Evolutionary conservation across 1,284 basidiomycete genomes (phyloP).

Genomic region (Tilletia indica): DNA sequence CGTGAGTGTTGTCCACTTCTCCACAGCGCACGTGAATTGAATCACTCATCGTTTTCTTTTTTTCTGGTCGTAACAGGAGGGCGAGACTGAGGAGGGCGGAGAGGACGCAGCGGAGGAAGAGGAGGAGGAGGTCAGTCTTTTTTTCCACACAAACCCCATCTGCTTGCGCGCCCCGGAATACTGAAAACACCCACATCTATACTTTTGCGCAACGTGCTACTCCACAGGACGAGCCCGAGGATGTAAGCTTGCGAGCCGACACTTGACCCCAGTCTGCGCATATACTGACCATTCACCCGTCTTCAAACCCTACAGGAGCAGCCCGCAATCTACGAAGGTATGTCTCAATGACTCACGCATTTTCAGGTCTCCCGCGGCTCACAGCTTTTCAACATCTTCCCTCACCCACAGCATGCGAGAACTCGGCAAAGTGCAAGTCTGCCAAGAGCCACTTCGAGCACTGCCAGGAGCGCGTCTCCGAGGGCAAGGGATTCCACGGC

Average conservation of each 20-base stretch:
- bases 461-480: slow-evolving; percentile 51
- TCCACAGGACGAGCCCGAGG: slow-evolving; percentile 47
- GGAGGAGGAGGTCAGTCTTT: slow-evolving; percentile 39
- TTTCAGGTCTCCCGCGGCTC: too few species aligned
- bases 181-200: neutral
- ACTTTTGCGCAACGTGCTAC: neutral
- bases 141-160: slow-evolving; percentile 23
- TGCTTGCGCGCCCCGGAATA: too few species aligned
- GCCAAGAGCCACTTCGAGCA: slow-evolving; percentile 55
- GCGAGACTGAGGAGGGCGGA: slow-evolving; percentile 25
- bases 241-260: slow-evolving; percentile 33
- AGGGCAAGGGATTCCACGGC: slow-evolving; percentile 51
- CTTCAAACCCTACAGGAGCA: neutral
- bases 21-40: neutral
- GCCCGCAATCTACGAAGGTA: slow-evolving; percentile 29
- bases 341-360: neutral
- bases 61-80: slow-evolving; percentile 8
- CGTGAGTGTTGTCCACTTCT: neutral
- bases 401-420: slow-evolving; percentile 44
- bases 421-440: slow-evolving; percentile 48
- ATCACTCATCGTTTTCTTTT: too few species aligned
- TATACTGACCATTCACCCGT: neutral
- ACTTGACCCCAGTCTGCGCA: too few species aligned
- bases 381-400: neutral
- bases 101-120: slow-evolving; percentile 40